Conservation (phyloP, 2,329 filamentous ascomycete genomes). For the Talaromyces funiculosus region DNA sequence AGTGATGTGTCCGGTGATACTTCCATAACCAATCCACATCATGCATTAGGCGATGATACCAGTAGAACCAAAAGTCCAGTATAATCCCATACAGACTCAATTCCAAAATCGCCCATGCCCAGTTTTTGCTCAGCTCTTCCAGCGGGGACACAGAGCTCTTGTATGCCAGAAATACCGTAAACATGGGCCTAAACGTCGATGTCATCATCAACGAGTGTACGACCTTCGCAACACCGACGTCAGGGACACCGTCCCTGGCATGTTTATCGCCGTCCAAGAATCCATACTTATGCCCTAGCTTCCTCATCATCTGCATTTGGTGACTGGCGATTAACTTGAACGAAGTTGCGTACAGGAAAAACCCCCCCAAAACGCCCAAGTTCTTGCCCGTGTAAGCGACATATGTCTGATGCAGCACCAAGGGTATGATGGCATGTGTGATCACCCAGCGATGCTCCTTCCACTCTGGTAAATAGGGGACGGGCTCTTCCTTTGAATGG, state of each 20-base stretch:
- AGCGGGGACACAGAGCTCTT: slow-evolving; percentile 15
- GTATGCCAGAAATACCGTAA: slow-evolving; percentile 26
- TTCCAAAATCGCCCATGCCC: slow-evolving; percentile 31
- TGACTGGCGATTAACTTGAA: slow-evolving; percentile 35
- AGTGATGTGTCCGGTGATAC: slow-evolving; percentile 39
- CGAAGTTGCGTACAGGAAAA: slow-evolving; percentile 30
- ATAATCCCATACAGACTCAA: slow-evolving; percentile 35
- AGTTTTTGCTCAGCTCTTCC: slow-evolving; percentile 18
- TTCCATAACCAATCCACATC: slow-evolving; percentile 34
- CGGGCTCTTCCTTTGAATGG: slow-evolving; percentile 34
- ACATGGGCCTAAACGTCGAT: slow-evolving; percentile 23
- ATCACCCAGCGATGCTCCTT: slow-evolving; percentile 33
- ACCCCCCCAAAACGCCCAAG: slow-evolving; percentile 23
- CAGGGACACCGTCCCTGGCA: slow-evolving; percentile 36
- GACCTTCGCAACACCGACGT: slow-evolving; percentile 30
- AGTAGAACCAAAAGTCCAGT: slow-evolving; percentile 42
- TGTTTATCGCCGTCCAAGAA: slow-evolving; percentile 41
- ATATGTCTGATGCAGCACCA: slow-evolving; percentile 32
- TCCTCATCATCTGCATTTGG: slow-evolving; percentile 30
- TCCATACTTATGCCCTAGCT: slow-evolving; percentile 30
- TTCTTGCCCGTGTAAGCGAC: slow-evolving; percentile 23
- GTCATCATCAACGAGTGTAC: slow-evolving; percentile 25
- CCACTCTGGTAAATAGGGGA: slow-evolving; percentile 31
- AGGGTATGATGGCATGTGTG: slow-evolving; percentile 28
- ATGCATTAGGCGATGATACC: slow-evolving; percentile 37